Base-by-base conservation (phyloP, 768 basidiomycete species). In the Kwoniella dendrophila region DNA sequence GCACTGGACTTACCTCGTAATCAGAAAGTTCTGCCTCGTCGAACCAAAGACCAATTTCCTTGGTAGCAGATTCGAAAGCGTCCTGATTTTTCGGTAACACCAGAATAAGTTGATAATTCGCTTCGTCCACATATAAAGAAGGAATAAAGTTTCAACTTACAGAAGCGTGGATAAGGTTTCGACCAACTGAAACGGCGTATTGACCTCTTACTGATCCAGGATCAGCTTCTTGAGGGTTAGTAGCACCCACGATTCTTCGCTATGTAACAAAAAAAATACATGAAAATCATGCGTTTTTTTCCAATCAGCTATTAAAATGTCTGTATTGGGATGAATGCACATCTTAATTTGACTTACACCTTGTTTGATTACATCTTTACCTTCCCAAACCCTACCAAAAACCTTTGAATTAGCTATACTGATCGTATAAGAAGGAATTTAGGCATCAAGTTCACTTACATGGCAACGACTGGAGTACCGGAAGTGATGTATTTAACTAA, bases 11-110 rank as follows among this genome's bases (percentile, higher is more conserved):
- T 52, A 66, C 63, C 68, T 75, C 71, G 71, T 75, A 75, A 29
- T 70, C 65, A 52, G 63, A 66, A 26, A 75, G 68, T 62, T 75
- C 73, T 56, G 63, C 48, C 27, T 64, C 51, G 56, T 61, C 62
- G 69, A 75, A 75, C 73, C 73, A 75, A 43, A 75, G 73, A 33
- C 69, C 73, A 56, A 75, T 72, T 65, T 75, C 73, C 69, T 75
- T 75, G 65, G 73, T 73, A 22, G 73, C 73, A 22, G 71, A 65
- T 30, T 75, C 73, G 49, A 72, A 73, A n/a, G 71, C 70, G 71
- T 75, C 73, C 70, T 72, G 41, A 16, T 14, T n/a, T 30, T 54
- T 45, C n/a, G 33, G 41, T 4, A 53, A 14, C 24, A 36, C 8
- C 34, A 32, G 14, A 32, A n/a, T 54, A 0, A 1, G 20, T 54